phyloP scores from a whole-genome alignment of 306 rosid genomes.

The Trichosanthes cucumerina region DNA sequence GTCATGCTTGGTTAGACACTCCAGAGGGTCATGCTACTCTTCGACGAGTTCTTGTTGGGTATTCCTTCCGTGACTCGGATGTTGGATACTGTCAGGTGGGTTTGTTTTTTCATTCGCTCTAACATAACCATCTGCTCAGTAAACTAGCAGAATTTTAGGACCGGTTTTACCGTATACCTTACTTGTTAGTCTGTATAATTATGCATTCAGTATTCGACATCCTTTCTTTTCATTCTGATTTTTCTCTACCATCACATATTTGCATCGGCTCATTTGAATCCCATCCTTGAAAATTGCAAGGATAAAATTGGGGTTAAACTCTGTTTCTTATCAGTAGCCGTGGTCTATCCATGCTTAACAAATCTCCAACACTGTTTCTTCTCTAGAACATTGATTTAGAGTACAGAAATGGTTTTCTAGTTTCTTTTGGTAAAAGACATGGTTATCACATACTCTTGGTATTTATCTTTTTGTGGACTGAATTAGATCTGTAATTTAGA shows the following conservation, averaged over 20 bases:
- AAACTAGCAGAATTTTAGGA: neutral
- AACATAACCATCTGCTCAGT: neutral
- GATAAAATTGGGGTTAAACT: neutral
- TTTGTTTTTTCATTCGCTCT: constrained; percentile 4
- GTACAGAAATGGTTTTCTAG: neutral
- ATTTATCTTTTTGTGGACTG: constrained; percentile 6
- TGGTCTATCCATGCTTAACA: neutral
- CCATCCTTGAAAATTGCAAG: neutral
- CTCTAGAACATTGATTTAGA: neutral
- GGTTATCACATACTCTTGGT: neutral
- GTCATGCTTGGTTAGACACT: constrained; percentile 97
- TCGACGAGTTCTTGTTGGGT: constrained; percentile 86
- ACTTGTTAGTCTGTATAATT: neutral
- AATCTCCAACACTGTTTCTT: too few relatives aligned
- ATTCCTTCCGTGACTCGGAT: constrained; percentile 99
- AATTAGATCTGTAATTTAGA: neutral
- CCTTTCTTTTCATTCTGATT: neutral
- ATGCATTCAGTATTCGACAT: neutral
- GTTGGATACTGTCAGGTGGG: constrained; percentile 97
- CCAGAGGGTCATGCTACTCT: constrained; percentile 90
- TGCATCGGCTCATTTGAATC: neutral
- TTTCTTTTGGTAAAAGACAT: neutral
- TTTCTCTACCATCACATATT: neutral
- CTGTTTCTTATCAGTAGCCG: neutral
- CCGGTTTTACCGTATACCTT: neutral